phyloP scores from a whole-genome alignment of 1,139 yeast genomes.

The Wickerhamiella infanticola region DNA sequence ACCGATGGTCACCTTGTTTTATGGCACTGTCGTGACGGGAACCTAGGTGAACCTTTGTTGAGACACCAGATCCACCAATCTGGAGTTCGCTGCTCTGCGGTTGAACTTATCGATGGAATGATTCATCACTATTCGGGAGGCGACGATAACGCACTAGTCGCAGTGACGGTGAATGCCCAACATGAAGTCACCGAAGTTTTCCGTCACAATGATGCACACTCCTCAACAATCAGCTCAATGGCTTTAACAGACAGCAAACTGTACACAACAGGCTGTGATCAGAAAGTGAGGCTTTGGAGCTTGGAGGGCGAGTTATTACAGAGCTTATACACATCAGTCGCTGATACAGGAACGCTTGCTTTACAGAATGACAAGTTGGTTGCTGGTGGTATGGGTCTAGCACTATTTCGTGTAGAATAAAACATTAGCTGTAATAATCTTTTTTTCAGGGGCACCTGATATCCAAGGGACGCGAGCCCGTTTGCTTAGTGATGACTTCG shows the following conservation, averaged over 20 bases:
- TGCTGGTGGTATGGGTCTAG: conserved; percentile 10
- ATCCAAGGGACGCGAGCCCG: neutral
- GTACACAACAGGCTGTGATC: conserved; percentile 60
- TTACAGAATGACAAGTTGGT: conserved; percentile 3
- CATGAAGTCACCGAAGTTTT: conserved; percentile 22
- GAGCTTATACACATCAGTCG: conserved; percentile 57
- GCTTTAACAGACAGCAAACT: conserved; percentile 19
- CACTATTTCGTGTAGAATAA: neutral
- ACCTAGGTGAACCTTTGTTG: conserved; percentile 17
- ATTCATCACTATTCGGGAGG: conserved; percentile 59
- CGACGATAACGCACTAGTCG: conserved; percentile 67
- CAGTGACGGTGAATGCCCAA: conserved; percentile 27
- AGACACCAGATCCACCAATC: conserved; percentile 62
- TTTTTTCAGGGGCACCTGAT: no score
- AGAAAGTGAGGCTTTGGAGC: conserved; percentile 52
- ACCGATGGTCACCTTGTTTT: conserved; percentile 69
- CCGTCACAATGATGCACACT: conserved; percentile 43
- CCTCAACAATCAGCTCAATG: conserved; percentile 71
- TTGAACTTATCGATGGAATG: conserved; percentile 1
- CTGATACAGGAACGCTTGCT: conserved; percentile 67
- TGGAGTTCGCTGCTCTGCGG: conserved; percentile 46
- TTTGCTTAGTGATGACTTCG: neutral
- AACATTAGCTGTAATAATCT: no score
- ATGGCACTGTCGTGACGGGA: conserved; percentile 29
- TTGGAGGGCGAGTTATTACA: conserved; percentile 24